These are phyloP conservation scores for Corymbia citriodora DNA, from an alignment of 441 rosid genomes.

Conservation along the genomic window DNA sequence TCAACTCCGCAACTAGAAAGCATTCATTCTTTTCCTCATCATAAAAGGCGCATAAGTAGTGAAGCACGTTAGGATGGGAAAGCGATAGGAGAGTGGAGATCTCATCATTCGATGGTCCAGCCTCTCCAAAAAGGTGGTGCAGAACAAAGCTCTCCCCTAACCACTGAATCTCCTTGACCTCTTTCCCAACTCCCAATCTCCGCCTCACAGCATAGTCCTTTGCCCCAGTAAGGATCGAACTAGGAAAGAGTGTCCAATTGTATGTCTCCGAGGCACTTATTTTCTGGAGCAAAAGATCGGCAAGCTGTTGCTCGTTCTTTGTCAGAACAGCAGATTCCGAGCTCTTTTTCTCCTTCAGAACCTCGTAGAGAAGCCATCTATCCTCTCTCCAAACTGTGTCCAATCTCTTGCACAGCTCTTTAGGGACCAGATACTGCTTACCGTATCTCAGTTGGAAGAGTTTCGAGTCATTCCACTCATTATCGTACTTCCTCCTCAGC, in stretches of 20 bases:
- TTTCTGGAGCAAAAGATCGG: constrained; percentile 55
- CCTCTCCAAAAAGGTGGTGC: constrained; percentile 61
- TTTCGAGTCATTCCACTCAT: constrained; percentile 78
- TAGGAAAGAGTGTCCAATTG: constrained; percentile 54
- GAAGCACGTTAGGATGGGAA: constrained; percentile 78
- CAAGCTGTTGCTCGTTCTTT: constrained; percentile 60
- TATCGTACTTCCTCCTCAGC: constrained; percentile 57
- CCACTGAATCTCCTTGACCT: constrained; percentile 90
- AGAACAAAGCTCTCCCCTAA: constrained; percentile 67
- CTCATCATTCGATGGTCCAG: constrained; percentile 42
- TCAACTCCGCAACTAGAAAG: constrained; percentile 70
- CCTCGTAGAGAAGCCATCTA: constrained; percentile 63
- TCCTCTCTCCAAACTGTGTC: constrained; percentile 77
- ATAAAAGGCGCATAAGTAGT: constrained; percentile 59
- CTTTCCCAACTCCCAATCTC: constrained; percentile 56
- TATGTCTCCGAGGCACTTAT: constrained; percentile 34
- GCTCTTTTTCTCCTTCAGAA: constrained; percentile 47
- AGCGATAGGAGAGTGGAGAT: constrained; percentile 56
- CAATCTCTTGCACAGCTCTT: constrained; percentile 40
- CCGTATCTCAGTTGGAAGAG: constrained; percentile 78
- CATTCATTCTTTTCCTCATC: constrained; percentile 84
- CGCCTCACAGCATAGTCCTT: constrained; percentile 76
- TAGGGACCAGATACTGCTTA: constrained; percentile 69
- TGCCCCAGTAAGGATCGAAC: constrained; percentile 56
- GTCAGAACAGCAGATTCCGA: constrained; percentile 18